Conservation (phyloP, 2,329 filamentous ascomycete species). For the Diaporthe sp. region DNA sequence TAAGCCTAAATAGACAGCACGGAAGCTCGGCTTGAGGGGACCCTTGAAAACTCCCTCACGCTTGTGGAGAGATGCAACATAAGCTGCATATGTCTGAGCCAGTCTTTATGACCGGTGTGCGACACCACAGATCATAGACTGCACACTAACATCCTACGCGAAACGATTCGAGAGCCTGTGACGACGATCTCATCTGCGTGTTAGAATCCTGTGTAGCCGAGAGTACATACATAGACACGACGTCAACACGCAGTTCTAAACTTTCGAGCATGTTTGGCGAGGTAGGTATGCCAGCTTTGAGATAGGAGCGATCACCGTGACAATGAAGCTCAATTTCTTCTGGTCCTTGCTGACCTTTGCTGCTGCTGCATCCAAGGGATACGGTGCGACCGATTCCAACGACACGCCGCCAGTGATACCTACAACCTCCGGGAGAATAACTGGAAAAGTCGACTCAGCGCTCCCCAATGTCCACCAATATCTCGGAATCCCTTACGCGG, state of each 20-base stretch:
- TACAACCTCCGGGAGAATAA: slow-evolving; percentile 38
- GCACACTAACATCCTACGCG: background rate
- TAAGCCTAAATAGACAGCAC: background rate
- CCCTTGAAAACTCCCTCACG: background rate
- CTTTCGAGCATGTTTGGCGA: background rate
- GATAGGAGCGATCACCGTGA: no score
- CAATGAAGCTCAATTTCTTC: background rate
- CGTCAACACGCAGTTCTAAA: no score
- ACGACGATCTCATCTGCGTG: background rate
- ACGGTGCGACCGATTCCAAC: background rate
- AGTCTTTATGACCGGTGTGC: no score
- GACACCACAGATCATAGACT: background rate
- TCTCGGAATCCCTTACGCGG: slow-evolving; percentile 50
- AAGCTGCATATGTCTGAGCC: background rate
- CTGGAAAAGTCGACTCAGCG: slow-evolving; percentile 40
- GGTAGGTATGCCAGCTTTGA: background rate
- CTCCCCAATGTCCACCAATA: slow-evolving; percentile 46
- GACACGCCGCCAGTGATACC: background rate
- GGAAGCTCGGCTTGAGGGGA: background rate
- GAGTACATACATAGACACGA: background rate
- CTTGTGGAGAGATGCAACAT: background rate
- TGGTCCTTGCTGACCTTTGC: background rate
- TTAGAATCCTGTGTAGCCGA: background rate
- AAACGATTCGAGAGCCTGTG: background rate
- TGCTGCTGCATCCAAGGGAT: background rate